These are phyloP conservation scores for Paradendryphiella salina DNA, from an alignment of 2,329 filamentous ascomycete species.

Conservation along the genomic window DNA sequence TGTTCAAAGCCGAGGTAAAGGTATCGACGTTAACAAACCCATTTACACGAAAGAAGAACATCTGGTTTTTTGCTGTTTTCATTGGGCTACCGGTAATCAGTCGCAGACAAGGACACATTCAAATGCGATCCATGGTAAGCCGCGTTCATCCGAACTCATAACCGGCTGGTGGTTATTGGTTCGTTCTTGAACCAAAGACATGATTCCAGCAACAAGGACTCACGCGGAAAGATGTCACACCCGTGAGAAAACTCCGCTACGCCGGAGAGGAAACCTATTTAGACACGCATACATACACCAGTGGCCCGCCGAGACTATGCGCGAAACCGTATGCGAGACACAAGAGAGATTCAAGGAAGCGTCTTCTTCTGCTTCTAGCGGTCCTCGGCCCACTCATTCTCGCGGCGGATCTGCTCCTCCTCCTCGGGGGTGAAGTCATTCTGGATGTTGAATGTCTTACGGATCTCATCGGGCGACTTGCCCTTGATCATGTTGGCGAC, in stretches of 20 bases:
- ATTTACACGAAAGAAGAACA: background rate
- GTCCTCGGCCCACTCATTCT: conserved; percentile 58
- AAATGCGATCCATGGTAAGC: conserved; percentile 7
- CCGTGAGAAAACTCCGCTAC: conserved; percentile 17
- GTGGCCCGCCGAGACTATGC: conserved; percentile 3
- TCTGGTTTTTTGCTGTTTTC: conserved; percentile 5
- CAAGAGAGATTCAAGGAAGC: background rate
- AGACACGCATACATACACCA: background rate
- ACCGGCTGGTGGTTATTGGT: conserved; percentile 3
- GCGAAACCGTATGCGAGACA: conserved; percentile 4
- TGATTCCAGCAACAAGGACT: conserved; percentile 5
- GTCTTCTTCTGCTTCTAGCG: conserved; percentile 27
- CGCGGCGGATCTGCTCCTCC: conserved; percentile 81
- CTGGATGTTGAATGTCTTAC: conserved; percentile 99
- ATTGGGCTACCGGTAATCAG: conserved; percentile 8
- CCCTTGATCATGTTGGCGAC: conserved; percentile 99
- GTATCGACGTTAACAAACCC: too few relatives aligned
- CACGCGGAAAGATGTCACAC: conserved; percentile 6
- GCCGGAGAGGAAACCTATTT: conserved; percentile 11
- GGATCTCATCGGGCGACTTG: conserved; percentile 98
- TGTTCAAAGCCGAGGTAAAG: conserved; percentile 3
- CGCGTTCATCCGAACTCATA: background rate
- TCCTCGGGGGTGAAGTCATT: conserved; percentile 99
- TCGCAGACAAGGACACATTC: conserved; percentile 3
- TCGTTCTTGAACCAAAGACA: background rate